Evolutionary conservation across 78 protist species (phyloP).

Genomic region (Dictyostelium citrinum): DNA sequence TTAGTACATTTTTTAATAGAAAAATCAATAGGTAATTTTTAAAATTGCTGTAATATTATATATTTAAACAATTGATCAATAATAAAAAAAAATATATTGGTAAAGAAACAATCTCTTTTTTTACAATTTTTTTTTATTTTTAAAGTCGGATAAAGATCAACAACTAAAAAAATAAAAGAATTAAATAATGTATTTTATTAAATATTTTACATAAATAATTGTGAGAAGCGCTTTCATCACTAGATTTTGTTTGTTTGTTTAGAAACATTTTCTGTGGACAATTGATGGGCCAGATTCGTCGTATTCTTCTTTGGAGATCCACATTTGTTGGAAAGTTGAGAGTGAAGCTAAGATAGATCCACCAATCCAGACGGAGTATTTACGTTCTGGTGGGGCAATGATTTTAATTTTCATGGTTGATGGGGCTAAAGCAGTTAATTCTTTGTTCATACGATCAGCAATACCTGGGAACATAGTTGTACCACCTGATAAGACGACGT

Average conservation of each 20-base stretch:
- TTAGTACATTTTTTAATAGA: too few relatives aligned
- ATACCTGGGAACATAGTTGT: constrained; percentile 95
- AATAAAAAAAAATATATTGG: too few relatives aligned
- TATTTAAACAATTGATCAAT: too few relatives aligned
- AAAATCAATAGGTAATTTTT: too few relatives aligned
- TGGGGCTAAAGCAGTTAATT: constrained; percentile 90
- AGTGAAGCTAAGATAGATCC: constrained; percentile 89
- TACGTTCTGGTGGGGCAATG: constrained; percentile 94
- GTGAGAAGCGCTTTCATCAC: background rate
- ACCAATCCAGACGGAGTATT: constrained; percentile 89
- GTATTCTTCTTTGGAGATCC: constrained; percentile 95
- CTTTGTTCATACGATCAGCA: constrained; percentile 92
- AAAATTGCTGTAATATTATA: too few relatives aligned
- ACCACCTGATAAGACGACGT: constrained; percentile 96
- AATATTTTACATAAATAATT: background rate
- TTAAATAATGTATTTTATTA: too few relatives aligned
- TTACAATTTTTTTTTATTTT: too few relatives aligned
- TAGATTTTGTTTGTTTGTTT: background rate
- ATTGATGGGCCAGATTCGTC: constrained; percentile 93
- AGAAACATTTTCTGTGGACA: constrained; percentile 90
- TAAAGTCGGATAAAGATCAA: background rate
- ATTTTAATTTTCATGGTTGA: constrained; percentile 92
- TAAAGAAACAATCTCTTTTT: too few relatives aligned
- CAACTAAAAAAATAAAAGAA: background rate
- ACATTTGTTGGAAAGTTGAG: constrained; percentile 93